Evolutionary conservation across 768 basidiomycete species (phyloP), one percentile per base, ranked within the genome.

Genomic region (Termitomyces bulborhizus): DNA sequence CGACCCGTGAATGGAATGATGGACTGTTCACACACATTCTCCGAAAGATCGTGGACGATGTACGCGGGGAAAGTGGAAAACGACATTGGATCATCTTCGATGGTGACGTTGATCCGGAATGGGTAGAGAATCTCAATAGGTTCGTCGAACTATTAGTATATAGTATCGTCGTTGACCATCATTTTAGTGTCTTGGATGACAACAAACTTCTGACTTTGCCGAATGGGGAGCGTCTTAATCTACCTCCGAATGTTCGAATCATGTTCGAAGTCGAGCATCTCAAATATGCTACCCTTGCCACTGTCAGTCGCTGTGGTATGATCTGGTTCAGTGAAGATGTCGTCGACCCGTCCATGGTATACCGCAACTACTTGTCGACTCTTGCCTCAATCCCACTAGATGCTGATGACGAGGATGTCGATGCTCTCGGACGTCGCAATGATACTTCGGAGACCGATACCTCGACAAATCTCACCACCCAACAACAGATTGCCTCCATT

Each of bases 91-190:
- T 99, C 63, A 90, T 99, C 57, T 99, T 99, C 60, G 97, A 99
- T 65, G 97, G 97, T 55, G 97, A 99, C 63, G 97, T 99, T 42
- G 97, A 99, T 76, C 97, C 96, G 0, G 97, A 99, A 72, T 98
- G 97, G 97, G 97, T 99, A 2, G 97, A 99, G 72, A 99, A 99
- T 71, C 71, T 99, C 71, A 99, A 99, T 73, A 98, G 95, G 97
- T 40, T 31, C 73, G 40, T 58, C 39, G 46, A n/a, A 48, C n/a
- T 31, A 32, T 1, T n/a, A 54, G 54, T 9, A 52, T 37, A 51
- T 12, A 50, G 37, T 32, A 9, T 32, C 6, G 31, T 24, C 36
- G 27, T 16, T 55, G 60, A 32, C 42, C 21, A 34, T 31, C 12
- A 11, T 40, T 59, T 24, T 62, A 99, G 97, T 81, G 95, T 99